Evolutionary conservation across 805 yeast genomes (phyloP).

Genomic region (Monosporozyma unispora): DNA sequence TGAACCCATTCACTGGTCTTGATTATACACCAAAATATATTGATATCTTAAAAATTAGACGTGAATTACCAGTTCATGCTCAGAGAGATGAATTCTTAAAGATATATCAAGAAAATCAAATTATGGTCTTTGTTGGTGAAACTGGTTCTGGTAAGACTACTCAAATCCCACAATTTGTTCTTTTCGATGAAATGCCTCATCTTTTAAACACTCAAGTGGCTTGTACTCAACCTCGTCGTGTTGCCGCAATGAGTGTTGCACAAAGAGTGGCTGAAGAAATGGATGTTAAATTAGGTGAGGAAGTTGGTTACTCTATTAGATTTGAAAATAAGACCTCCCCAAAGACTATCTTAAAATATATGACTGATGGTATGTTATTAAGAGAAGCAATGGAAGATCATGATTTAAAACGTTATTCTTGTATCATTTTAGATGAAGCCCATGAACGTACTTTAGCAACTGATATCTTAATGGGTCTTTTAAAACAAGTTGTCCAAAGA

Average conservation of each 20-base stretch:
- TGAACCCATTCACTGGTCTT: slow-evolving; percentile 75
- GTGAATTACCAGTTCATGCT: slow-evolving; percentile 87
- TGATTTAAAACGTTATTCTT: slow-evolving; percentile 66
- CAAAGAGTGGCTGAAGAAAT: slow-evolving; percentile 94
- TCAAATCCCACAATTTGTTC: slow-evolving; percentile 92
- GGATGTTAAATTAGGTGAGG: slow-evolving; percentile 88
- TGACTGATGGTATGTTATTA: slow-evolving; percentile 98
- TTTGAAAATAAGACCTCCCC: slow-evolving; percentile 81
- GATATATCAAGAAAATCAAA: slow-evolving; percentile 78
- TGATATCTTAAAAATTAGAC: slow-evolving; percentile 67
- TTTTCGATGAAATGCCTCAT: slow-evolving; percentile 87
- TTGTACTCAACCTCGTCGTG: slow-evolving; percentile 95
- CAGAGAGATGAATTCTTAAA: slow-evolving; percentile 83
- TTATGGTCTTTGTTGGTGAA: slow-evolving; percentile 97
- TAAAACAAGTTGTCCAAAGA: slow-evolving; percentile 70
- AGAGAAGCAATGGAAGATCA: slow-evolving; percentile 98
- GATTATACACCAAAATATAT: slow-evolving; percentile 57
- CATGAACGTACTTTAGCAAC: slow-evolving; percentile 97
- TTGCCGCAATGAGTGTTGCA: slow-evolving; percentile 98
- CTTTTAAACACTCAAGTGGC: slow-evolving; percentile 78
- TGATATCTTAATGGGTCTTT: slow-evolving; percentile 90
- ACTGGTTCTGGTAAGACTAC: slow-evolving; percentile 99
- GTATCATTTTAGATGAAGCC: slow-evolving; percentile 93
- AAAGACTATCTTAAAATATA: slow-evolving; percentile 80
- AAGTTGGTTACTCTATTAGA: slow-evolving; percentile 92